These are phyloP conservation scores for Setaria viridis DNA, from an alignment of 202 grass and related monocot genomes.

Conservation along the genomic window DNA sequence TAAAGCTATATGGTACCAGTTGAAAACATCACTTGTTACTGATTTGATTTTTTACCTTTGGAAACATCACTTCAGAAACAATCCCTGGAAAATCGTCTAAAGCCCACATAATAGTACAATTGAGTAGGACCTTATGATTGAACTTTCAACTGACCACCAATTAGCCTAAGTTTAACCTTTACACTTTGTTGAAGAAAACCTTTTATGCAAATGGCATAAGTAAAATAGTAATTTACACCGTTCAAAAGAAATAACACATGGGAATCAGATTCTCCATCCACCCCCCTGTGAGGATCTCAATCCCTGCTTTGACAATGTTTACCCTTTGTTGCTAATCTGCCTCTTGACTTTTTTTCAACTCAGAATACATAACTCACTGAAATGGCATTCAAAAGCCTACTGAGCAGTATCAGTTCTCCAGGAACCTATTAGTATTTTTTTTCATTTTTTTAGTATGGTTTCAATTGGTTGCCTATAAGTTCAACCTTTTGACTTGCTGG, in stretches of 20 bases:
- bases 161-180: not conserved
- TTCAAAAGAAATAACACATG: not conserved
- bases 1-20: too few species aligned
- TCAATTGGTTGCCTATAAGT: not conserved
- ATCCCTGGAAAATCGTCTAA: not conserved
- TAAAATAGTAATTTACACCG: not conserved
- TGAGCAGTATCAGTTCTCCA: not conserved
- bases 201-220: not conserved
- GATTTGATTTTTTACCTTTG: not conserved
- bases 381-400: not conserved
- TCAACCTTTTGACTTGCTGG: not conserved
- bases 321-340: not conserved
- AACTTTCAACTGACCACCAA: too few species aligned
- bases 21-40: not conserved
- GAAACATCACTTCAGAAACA: not conserved
- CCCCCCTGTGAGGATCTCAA: not conserved
- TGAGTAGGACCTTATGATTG: not conserved
- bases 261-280: not conserved
- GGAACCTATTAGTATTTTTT: too few species aligned
- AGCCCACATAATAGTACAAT: not conserved
- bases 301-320: not conserved
- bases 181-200: not conserved
- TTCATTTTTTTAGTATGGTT: too few species aligned
- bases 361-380: not conserved
- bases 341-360: slow-evolving; percentile 12